Percentiles rank a stretch among this genome's conserved stretches.
These are phyloP conservation scores for Raphidocelis subcapitata DNA, from an alignment of 139 green algal genomes.

Conservation along the genomic window DNA sequence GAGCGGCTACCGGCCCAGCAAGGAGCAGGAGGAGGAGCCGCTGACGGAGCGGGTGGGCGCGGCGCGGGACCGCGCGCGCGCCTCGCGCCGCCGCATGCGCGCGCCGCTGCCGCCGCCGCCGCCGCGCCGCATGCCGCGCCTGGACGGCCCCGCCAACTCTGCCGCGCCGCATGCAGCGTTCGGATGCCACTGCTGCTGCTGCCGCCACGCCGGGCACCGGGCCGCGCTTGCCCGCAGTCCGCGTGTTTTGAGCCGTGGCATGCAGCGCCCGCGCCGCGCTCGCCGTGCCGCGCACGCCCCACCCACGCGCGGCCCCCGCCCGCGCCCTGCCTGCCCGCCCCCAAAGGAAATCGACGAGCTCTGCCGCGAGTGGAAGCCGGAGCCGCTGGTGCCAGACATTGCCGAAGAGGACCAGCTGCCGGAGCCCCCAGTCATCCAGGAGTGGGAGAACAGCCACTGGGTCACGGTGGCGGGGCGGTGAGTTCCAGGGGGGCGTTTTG, in stretches of 20 bases:
- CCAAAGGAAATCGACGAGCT: conserved; percentile 82
- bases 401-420: conserved; percentile 28
- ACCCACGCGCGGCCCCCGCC: too few species aligned
- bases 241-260: too few species aligned
- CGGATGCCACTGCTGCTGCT: background rate
- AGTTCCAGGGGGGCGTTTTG: background rate
- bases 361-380: conserved; percentile 85
- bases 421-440: conserved; percentile 54
- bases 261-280: too few species aligned
- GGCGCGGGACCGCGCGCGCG: background rate
- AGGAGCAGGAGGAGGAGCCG: conserved; percentile 38
- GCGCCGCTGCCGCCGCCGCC: background rate
- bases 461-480: conserved; percentile 3
- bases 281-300: too few species aligned
- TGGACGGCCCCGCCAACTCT: background rate
- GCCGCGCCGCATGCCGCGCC: too few species aligned
- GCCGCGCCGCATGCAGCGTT: background rate
- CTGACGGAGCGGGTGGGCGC: conserved; percentile 74
- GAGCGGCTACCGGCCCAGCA: conserved; percentile 49
- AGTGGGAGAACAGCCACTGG: conserved; percentile 19
- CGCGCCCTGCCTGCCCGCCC: background rate
- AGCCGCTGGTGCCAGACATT: conserved; percentile 64
- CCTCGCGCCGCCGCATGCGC: background rate
- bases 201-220: background rate
- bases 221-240: background rate